phyloP scores from a whole-genome alignment of 2,329 filamentous ascomycete genomes.

The Hymenoscyphus fructigenus region DNA sequence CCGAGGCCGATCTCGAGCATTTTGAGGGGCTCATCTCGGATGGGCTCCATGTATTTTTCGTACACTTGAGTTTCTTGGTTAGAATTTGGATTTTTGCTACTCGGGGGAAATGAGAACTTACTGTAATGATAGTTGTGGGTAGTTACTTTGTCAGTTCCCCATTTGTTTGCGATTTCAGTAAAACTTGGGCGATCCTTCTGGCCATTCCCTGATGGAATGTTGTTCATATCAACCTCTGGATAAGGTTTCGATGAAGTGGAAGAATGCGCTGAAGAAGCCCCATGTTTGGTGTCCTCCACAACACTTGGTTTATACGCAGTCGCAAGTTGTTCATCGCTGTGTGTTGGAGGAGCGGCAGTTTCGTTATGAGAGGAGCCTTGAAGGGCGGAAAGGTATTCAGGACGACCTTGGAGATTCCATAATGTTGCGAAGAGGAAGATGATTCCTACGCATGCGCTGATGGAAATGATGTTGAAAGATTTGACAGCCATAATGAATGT shows the following conservation, averaged over 20 bases:
- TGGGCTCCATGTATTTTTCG: constrained; percentile 11
- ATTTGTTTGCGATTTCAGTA: neutral
- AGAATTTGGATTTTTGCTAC: neutral
- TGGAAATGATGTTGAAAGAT: neutral
- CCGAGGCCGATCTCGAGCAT: constrained; percentile 10
- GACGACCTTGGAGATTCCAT: constrained; percentile 6
- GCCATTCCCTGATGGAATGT: neutral
- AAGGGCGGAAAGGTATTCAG: neutral
- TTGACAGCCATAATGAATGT: neutral
- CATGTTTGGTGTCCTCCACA: too few species aligned
- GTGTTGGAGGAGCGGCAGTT: too few species aligned
- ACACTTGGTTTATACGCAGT: too few species aligned
- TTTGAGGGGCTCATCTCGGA: constrained; percentile 3
- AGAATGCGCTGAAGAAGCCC: too few species aligned
- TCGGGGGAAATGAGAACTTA: neutral
- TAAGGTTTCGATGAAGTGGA: too few species aligned
- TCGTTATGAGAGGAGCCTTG: too few species aligned
- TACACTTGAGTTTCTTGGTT: constrained; percentile 3
- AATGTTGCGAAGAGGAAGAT: constrained; percentile 3
- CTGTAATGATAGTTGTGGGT: neutral
- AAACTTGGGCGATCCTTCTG: neutral
- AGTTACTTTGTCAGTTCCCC: neutral
- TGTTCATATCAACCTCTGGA: neutral
- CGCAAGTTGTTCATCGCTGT: neutral
- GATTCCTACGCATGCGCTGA: constrained; percentile 1